These are phyloP conservation scores for Tolypocladium sp. DNA, from an alignment of 2,329 filamentous ascomycete species.

Conservation along the genomic window DNA sequence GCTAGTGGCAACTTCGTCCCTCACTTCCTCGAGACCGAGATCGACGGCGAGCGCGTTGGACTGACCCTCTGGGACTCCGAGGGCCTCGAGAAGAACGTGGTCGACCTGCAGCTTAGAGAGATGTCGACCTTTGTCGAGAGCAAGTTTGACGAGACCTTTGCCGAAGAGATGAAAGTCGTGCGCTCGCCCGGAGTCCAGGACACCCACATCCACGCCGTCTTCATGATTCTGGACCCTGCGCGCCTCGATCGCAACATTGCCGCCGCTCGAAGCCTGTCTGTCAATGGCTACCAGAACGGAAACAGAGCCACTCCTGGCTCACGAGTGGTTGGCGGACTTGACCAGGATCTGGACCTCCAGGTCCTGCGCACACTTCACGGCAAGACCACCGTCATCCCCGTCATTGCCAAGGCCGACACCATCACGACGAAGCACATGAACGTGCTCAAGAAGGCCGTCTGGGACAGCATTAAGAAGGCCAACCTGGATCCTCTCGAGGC, in stretches of 20 bases:
- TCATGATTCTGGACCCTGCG: slow-evolving; percentile 81
- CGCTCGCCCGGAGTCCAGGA: slow-evolving; percentile 88
- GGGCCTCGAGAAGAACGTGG: slow-evolving; percentile 87
- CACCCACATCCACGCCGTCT: slow-evolving; percentile 94
- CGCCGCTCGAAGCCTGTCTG: slow-evolving; percentile 45
- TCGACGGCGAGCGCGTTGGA: slow-evolving; percentile 84
- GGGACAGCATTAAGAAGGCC: slow-evolving; percentile 76
- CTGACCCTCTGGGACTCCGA: slow-evolving; percentile 95
- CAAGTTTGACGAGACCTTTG: slow-evolving; percentile 97
- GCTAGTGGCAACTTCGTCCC: slow-evolving; percentile 68
- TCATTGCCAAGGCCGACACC: slow-evolving; percentile 94
- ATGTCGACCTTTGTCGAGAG: slow-evolving; percentile 90
- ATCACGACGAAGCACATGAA: slow-evolving; percentile 94
- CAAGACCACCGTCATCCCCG: slow-evolving; percentile 90
- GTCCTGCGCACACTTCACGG: slow-evolving; percentile 80
- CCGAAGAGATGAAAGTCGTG: slow-evolving; percentile 94
- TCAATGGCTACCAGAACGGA: slow-evolving; percentile 42
- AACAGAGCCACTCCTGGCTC: slow-evolving; percentile 32
- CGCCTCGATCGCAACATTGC: slow-evolving; percentile 78
- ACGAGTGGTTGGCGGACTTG: slow-evolving; percentile 52
- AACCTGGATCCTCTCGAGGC: slow-evolving; percentile 83
- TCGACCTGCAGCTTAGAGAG: slow-evolving; percentile 87
- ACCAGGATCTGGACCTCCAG: slow-evolving; percentile 84
- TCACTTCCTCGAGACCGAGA: slow-evolving; percentile 88
- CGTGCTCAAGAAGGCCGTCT: slow-evolving; percentile 83